Percentiles rank a stretch among this genome's conserved stretches.
phyloP scores from a whole-genome alignment of 805 yeast genomes.

The Tetrapisispora iriomotensis region DNA sequence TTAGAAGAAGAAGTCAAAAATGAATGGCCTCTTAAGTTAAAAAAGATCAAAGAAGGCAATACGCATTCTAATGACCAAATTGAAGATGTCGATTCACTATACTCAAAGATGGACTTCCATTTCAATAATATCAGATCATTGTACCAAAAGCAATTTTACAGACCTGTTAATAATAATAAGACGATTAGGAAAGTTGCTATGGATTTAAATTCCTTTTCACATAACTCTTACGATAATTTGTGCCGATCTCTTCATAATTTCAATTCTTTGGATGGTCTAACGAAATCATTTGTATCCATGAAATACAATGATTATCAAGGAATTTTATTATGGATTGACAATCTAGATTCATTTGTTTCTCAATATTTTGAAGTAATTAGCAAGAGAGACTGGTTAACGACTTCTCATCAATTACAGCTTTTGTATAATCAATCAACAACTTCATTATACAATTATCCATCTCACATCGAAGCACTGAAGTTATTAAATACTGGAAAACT shows the following conservation, averaged over 20 bases:
- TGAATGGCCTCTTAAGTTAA: slow-evolving; percentile 40
- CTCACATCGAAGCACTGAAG: slow-evolving; percentile 11
- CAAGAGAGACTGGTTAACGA: slow-evolving; percentile 67
- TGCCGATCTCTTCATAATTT: slow-evolving; percentile 6
- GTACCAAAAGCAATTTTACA: slow-evolving; percentile 60
- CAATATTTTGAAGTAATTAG: slow-evolving; percentile 40
- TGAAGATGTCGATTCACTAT: slow-evolving; percentile 22
- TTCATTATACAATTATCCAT: slow-evolving; percentile 38
- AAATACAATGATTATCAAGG: slow-evolving; percentile 25
- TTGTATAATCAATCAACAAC: slow-evolving; percentile 49
- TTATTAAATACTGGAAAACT: slow-evolving; percentile 16
- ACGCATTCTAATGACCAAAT: slow-evolving; percentile 8
- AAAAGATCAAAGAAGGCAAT: slow-evolving; percentile 21
- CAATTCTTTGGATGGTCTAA: slow-evolving; percentile 22
- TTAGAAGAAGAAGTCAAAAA: slow-evolving; percentile 55
- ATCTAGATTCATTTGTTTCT: slow-evolving; percentile 52
- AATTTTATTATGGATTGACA: slow-evolving; percentile 52
- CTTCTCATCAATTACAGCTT: slow-evolving; percentile 63
- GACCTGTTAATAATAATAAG: slow-evolving; percentile 37
- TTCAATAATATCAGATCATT: slow-evolving; percentile 59
- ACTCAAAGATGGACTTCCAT: slow-evolving; percentile 30
- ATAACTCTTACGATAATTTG: slow-evolving; percentile 12
- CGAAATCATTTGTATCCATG: slow-evolving; percentile 10
- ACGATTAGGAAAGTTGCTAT: slow-evolving; percentile 16
- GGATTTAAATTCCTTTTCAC: slow-evolving; percentile 12